phyloP scores from a whole-genome alignment of 148 eudicot species.

The Rhododendron vialii region DNA sequence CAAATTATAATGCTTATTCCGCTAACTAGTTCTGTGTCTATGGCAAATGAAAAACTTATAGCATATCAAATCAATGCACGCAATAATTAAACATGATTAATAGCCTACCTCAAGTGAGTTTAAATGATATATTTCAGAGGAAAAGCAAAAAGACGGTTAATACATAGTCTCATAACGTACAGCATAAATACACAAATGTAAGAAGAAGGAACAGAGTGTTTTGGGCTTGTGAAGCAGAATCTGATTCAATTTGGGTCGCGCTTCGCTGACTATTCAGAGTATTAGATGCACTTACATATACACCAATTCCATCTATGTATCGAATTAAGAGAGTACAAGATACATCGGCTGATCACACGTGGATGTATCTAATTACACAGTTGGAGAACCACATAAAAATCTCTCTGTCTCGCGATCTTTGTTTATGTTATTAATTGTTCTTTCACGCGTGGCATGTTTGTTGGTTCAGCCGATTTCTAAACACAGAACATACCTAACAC shows the following conservation, averaged over 20 bases:
- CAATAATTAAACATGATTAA: neutral
- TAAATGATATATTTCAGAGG: neutral
- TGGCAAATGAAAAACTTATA: neutral
- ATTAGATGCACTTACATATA: too few species aligned
- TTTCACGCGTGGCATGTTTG: neutral
- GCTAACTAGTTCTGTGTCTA: neutral
- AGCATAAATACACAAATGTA: too few species aligned
- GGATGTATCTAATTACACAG: neutral
- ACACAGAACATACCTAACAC: neutral
- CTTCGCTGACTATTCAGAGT: too few species aligned
- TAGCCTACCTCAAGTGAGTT: neutral
- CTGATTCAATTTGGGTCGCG: too few species aligned
- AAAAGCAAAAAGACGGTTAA: neutral
- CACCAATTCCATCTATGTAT: too few species aligned
- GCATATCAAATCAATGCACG: neutral
- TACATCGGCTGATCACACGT: too few species aligned
- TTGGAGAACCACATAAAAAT: neutral
- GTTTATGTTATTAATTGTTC: neutral
- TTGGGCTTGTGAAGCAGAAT: too few species aligned
- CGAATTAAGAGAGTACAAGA: too few species aligned
- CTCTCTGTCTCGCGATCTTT: neutral
- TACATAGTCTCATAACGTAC: neutral
- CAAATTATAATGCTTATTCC: neutral
- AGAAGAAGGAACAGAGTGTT: too few species aligned
- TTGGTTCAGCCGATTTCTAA: neutral